Evolutionary conservation across 768 basidiomycete species (phyloP), one percentile per base, ranked within the genome.

Genomic region (Leccinum imitatum): DNA sequence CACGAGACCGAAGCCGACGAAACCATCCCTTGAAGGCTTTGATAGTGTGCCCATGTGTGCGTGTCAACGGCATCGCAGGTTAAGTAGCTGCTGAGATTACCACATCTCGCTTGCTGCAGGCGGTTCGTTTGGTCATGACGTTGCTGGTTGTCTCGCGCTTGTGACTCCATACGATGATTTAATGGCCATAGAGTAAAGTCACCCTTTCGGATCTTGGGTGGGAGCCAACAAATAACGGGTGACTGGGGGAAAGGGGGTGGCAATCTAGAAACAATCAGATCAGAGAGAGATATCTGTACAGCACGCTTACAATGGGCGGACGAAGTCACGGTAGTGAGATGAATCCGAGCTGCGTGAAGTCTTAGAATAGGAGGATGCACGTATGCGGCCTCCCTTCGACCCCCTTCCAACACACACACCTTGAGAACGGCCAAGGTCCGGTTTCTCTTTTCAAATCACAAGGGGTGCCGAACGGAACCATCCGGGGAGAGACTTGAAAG

Each of bases 331-430:
- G 67, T 44, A 47, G 55, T 37, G 46, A 51, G 7, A 11, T n/a
- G 57, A 39, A 58, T 30, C 65, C 68, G 67, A 60, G 11, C 13
- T 46, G n/a, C 50, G 56, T 35, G 46, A 60, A 39, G 35, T 14
- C 35, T 35, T 35, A n/a, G 56, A 8, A 31, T 54, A 58, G 53
- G 55, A 57, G 33, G 31, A 53, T 27, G 35, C 14, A 15, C 17
- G 14, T 25, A 15, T 27, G 21, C 27, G 17, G 10, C 17, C 41
- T n/a, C 41, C 41, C 41, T n/a, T 44, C n/a, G 14, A 15, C 15
- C 41, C 39, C 50, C 31, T 6, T 15, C 14, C 35, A 37, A 30
- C 8, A 37, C 35, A 37, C 35, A 37, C 35, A 37, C 35, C 35
- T 15, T 15, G 35, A 37, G 14, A 15, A 54, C 27, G 19, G 37